Evolutionary conservation across 2,329 filamentous ascomycete genomes (phyloP).

Genomic region (Tolypocladium tundrense): DNA sequence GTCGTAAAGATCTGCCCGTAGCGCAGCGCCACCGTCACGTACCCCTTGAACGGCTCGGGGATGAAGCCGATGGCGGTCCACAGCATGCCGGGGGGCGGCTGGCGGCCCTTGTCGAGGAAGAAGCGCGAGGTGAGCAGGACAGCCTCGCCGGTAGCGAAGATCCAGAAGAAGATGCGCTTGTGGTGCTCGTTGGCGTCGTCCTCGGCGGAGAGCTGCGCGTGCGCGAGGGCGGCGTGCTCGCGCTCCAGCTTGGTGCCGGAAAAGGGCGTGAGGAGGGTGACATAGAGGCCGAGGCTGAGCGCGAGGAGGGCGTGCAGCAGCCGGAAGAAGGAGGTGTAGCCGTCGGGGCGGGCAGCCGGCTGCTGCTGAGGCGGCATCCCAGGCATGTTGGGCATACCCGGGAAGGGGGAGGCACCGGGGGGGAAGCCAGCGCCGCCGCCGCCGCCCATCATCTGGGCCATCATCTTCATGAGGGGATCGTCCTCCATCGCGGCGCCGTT

Average conservation of each 20-base stretch:
- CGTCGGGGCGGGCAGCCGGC: slow-evolving; percentile 18
- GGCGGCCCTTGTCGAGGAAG: slow-evolving; percentile 52
- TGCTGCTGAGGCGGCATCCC: slow-evolving; percentile 26
- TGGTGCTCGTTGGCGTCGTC: slow-evolving; percentile 20
- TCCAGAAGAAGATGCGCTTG: slow-evolving; percentile 53
- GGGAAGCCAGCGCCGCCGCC: slow-evolving; percentile 18
- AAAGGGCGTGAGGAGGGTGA: slow-evolving; percentile 58
- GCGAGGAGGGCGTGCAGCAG: slow-evolving; percentile 65
- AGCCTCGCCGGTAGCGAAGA: slow-evolving; percentile 71
- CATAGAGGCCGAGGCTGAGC: slow-evolving; percentile 58
- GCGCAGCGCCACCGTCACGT: slow-evolving; percentile 48
- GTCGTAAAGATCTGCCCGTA: slow-evolving; percentile 65
- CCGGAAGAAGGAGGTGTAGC: slow-evolving; percentile 51
- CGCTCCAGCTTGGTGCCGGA: slow-evolving; percentile 54
- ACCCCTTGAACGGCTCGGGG: slow-evolving; percentile 53
- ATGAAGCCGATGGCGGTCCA: slow-evolving; percentile 55
- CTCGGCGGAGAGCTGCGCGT: slow-evolving; percentile 11
- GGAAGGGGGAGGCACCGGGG: slow-evolving; percentile 22
- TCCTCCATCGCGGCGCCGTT: slow-evolving; percentile 14
- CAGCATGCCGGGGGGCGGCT: slow-evolving; percentile 50
- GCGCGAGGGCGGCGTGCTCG: slow-evolving; percentile 26
- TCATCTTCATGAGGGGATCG: slow-evolving; percentile 49
- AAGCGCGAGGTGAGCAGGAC: slow-evolving; percentile 61
- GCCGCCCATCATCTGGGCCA: slow-evolving; percentile 59
- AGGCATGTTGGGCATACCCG: slow-evolving; percentile 17